A percentile compares a stretch with the other conserved stretches of the same genome.
phyloP scores from a whole-genome alignment of 345 rosid species.

The Lagerstroemia speciosa region DNA sequence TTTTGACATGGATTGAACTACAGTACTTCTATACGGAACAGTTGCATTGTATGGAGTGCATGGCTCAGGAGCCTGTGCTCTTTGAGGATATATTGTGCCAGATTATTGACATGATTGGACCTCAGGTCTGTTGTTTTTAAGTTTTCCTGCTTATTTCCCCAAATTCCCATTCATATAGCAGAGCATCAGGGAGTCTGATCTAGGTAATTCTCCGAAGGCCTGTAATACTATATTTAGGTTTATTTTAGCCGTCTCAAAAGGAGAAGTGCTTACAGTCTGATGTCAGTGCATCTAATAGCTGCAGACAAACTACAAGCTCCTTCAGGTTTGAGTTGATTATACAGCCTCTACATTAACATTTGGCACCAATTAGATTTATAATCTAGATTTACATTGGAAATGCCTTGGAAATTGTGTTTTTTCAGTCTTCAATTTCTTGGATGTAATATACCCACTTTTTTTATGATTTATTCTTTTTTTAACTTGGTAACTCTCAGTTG shows the following conservation, averaged over 20 bases:
- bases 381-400: background rate
- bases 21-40: constrained; percentile 86
- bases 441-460: background rate
- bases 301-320: background rate
- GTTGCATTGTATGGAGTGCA: constrained; percentile 75
- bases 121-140: constrained; percentile 41
- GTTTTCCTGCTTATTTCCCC: constrained; percentile 3
- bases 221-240: background rate
- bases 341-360: background rate
- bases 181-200: background rate
- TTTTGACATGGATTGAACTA: constrained; percentile 68
- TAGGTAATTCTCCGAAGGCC: background rate
- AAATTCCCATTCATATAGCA: background rate
- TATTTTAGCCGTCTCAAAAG: background rate
- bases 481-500: background rate
- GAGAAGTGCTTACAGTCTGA: background rate
- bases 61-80: constrained; percentile 66
- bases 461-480: background rate
- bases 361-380: background rate
- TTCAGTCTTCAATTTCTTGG: background rate
- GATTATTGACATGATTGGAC: constrained; percentile 82
- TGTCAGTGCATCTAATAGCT: background rate
- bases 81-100: constrained; percentile 82
- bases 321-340: background rate
- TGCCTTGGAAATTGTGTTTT: background rate